Conservation (phyloP, 1,284 basidiomycete genomes). For the Microbotryum saponariae region DNA sequence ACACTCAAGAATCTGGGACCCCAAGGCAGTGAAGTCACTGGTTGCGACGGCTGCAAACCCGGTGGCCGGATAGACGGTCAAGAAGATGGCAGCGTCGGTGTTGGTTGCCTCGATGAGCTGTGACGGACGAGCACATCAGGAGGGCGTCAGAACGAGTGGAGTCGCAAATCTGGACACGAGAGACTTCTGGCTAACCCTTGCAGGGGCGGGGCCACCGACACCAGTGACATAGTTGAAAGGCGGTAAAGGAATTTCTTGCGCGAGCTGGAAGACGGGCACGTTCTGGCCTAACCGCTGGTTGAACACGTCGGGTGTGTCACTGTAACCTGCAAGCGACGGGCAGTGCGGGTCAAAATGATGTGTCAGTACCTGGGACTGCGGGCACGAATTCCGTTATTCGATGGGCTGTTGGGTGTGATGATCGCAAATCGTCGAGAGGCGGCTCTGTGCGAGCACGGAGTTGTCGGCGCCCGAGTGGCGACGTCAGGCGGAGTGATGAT, state of each 20-base stretch:
- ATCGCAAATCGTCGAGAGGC: background rate
- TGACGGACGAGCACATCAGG: no score
- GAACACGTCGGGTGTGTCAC: slow-evolving; percentile 33
- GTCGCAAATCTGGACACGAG: background rate
- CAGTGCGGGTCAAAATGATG: background rate
- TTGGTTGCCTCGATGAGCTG: slow-evolving; percentile 32
- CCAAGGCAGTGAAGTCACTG: slow-evolving; percentile 34
- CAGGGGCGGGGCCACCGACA: slow-evolving; percentile 35
- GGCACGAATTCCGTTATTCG: background rate
- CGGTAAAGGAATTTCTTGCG: slow-evolving; percentile 36
- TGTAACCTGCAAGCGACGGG: slow-evolving; percentile 19
- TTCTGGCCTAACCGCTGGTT: slow-evolving; percentile 35
- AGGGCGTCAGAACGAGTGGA: background rate
- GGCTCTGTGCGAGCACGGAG: background rate
- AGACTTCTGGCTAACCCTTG: slow-evolving; percentile 17
- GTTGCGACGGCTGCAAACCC: slow-evolving; percentile 29
- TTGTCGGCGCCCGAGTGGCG: background rate
- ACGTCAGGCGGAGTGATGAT: background rate
- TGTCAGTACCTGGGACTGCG: background rate
- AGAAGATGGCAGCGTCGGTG: slow-evolving; percentile 38
- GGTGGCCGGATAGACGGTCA: slow-evolving; percentile 37
- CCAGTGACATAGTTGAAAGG: slow-evolving; percentile 36
- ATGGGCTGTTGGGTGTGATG: background rate
- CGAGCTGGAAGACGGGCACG: slow-evolving; percentile 37
- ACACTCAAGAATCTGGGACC: slow-evolving; percentile 35